Evolutionary conservation across 1,139 yeast species (phyloP), one percentile per base, ranked within the genome.

Genomic region (Candida freyschussii): DNA sequence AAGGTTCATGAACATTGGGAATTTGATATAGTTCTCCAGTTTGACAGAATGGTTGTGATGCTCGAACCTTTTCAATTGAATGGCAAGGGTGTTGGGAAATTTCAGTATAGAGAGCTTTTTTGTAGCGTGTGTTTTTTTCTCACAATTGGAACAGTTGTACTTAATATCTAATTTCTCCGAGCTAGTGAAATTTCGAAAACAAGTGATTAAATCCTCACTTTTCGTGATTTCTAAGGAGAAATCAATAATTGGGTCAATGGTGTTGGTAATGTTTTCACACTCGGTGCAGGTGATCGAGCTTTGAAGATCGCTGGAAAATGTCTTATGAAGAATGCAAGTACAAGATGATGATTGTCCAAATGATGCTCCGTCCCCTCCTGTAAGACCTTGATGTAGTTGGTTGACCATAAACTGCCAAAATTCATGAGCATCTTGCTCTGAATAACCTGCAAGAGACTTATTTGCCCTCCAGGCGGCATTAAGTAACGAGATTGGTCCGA

Each of bases 341-440:
- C 98, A 89, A 1, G 36, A 13, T 13, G 38, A 17, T 7, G 16
- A 14, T 17, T 22, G 13, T 12, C 30, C 10, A 14, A 17, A 21
- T 19, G 30, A 17, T 27, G 25, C 8, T 21, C 30, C 24, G 15
- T 30, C 27, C 18, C 30, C 28, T 10, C 32, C 33, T 7, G 40
- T 33, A 19, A 57, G 44, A 21, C 60, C 84, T 41, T 63, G 65
- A 58, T 91, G 98, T 36, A 91, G 62, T 57, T 86, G 95, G 55
- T 89, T 84, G 28, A 89, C 65, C 19, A 89, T 54, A 55, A 89
- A 87, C 55, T 91, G 96, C 80, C 95, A 79, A 57, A 89, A 91
- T 57, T 91, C 98, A 59, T 91, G 98, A 0, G 98, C 97, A 57
- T 91, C 98, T 59, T 91, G 98, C 59, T 91, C 96, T 30, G 91